These are phyloP conservation scores for Cercis canadensis DNA, from an alignment of 306 rosid genomes.

Conservation along the genomic window DNA sequence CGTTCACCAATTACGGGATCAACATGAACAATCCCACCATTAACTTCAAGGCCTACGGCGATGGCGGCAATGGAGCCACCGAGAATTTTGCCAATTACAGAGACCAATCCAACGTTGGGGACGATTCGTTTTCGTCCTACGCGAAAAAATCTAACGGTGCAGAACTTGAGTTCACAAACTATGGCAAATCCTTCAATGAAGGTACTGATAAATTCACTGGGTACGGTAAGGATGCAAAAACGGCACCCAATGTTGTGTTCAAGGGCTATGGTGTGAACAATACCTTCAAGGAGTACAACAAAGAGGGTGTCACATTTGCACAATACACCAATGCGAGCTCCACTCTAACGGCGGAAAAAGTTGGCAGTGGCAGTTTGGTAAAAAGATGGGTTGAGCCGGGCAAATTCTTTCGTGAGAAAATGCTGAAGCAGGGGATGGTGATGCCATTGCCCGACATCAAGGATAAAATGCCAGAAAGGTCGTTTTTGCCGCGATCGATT, in stretches of 20 bases:
- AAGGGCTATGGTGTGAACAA: slow-evolving; percentile 52
- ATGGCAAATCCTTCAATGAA: slow-evolving; percentile 50
- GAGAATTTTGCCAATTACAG: slow-evolving; percentile 60
- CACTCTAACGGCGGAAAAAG: not conserved
- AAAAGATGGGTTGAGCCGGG: slow-evolving; percentile 64
- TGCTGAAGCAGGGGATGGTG: slow-evolving; percentile 54
- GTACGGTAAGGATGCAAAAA: slow-evolving; percentile 46
- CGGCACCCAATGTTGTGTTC: slow-evolving; percentile 46
- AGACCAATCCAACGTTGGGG: slow-evolving; percentile 54
- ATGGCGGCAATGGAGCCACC: slow-evolving; percentile 48
- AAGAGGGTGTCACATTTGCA: slow-evolving; percentile 37
- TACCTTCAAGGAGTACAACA: slow-evolving; percentile 57
- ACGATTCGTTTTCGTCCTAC: slow-evolving; percentile 55
- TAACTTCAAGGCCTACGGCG: slow-evolving; percentile 58
- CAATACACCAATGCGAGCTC: slow-evolving; percentile 40
- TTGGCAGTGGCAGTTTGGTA: slow-evolving; percentile 49
- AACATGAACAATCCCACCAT: slow-evolving; percentile 49
- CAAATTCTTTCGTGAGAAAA: slow-evolving; percentile 62
- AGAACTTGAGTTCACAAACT: slow-evolving; percentile 46
- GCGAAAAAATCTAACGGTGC: slow-evolving; percentile 51
- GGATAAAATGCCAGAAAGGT: slow-evolving; percentile 66
- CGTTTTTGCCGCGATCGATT: slow-evolving; percentile 57
- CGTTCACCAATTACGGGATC: slow-evolving; percentile 48
- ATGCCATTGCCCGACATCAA: slow-evolving; percentile 61
- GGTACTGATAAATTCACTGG: slow-evolving; percentile 57